These are phyloP conservation scores for Poa annua DNA, from an alignment of 176 grass and related monocot genomes.

Conservation along the genomic window DNA sequence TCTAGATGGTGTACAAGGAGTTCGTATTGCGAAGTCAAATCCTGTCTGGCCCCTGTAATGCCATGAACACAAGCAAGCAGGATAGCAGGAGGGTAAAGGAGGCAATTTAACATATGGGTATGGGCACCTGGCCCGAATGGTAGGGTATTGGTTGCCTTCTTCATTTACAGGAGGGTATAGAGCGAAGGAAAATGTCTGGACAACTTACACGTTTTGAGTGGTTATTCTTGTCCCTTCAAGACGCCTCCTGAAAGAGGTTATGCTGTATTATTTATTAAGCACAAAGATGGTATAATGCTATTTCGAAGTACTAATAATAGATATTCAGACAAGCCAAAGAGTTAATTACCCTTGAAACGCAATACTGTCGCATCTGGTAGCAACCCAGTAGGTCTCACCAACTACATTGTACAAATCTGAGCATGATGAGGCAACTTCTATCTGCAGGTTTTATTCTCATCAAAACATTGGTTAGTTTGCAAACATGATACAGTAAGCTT, in stretches of 20 bases:
- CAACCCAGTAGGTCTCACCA: slow-evolving; percentile 92
- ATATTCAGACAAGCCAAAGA: slow-evolving; percentile 27
- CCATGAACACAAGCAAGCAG: slow-evolving; percentile 32
- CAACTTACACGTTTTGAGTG: slow-evolving; percentile 77
- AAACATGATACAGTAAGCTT: slow-evolving; percentile 40
- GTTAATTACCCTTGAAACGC: slow-evolving; percentile 76
- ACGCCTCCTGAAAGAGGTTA: slow-evolving; percentile 76
- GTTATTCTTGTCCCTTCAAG: slow-evolving; percentile 99
- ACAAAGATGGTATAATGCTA: slow-evolving; percentile 18
- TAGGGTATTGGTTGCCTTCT: not conserved
- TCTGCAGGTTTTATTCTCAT: slow-evolving; percentile 58
- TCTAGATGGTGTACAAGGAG: slow-evolving; percentile 95
- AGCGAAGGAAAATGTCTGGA: not conserved
- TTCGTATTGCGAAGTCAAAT: slow-evolving; percentile 97
- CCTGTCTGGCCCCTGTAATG: slow-evolving; percentile 76
- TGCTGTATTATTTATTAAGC: slow-evolving; percentile 42
- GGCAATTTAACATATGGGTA: not conserved
- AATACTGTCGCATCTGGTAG: slow-evolving; percentile 83
- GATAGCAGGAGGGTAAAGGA: slow-evolving; percentile 2
- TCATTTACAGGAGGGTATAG: not conserved
- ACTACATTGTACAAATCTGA: slow-evolving; percentile 83
- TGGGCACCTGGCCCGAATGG: not conserved
- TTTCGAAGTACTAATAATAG: not conserved
- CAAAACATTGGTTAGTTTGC: slow-evolving; percentile 32
- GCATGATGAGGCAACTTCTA: slow-evolving; percentile 81